phyloP scores from a whole-genome alignment of 805 yeast genomes.

The Hanseniaspora clermontiae region DNA sequence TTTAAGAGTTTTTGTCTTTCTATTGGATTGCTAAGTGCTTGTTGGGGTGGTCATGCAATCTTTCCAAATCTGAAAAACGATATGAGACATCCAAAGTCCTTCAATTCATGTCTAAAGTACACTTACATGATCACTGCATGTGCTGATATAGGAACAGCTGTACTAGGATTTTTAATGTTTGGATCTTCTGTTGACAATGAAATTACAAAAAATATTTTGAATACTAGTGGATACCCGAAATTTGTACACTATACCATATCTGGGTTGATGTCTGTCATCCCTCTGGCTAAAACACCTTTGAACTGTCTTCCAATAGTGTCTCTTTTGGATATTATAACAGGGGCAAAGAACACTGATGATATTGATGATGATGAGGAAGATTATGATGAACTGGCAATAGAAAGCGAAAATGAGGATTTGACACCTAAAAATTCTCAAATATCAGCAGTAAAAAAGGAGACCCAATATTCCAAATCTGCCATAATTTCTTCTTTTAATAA shows the following conservation, averaged over 20 bases:
- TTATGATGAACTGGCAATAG: constrained; percentile 7
- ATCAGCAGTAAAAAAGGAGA: neutral
- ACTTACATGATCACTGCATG: constrained; percentile 50
- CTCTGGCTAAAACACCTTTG: constrained; percentile 73
- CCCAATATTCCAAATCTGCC: neutral
- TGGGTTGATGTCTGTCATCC: constrained; percentile 63
- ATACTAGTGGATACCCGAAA: constrained; percentile 54
- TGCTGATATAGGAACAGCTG: constrained; percentile 52
- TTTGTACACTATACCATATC: constrained; percentile 49
- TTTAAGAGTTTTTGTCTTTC: constrained; percentile 42
- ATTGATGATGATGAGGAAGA: constrained; percentile 11
- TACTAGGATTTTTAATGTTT: constrained; percentile 67
- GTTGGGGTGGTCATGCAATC: constrained; percentile 77
- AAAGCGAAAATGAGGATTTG: constrained; percentile 8
- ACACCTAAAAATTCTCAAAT: constrained; percentile 1
- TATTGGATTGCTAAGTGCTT: constrained; percentile 60
- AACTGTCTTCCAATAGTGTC: constrained; percentile 72
- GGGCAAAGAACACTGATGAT: constrained; percentile 21
- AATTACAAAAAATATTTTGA: constrained; percentile 61
- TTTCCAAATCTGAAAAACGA: constrained; percentile 62
- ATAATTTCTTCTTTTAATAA: constrained; percentile 24
- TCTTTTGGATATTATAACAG: constrained; percentile 45
- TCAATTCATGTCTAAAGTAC: constrained; percentile 38
- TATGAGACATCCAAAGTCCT: constrained; percentile 55
- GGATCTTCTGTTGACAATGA: constrained; percentile 58